These are phyloP conservation scores for Leccinum pellstonianum DNA, from an alignment of 768 basidiomycete species.

Conservation along the genomic window DNA sequence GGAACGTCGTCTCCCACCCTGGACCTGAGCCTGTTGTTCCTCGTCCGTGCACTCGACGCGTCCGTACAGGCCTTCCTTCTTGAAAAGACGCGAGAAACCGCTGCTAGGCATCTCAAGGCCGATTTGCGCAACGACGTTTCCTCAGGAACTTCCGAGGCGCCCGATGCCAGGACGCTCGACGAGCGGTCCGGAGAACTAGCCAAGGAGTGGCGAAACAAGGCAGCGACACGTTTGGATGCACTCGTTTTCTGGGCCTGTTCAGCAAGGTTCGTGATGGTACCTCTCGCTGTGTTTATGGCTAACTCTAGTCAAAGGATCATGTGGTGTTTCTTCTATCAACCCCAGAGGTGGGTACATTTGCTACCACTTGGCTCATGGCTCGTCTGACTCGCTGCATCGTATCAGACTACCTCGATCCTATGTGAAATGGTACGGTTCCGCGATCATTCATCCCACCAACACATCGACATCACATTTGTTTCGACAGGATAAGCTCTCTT, in stretches of 20 bases:
- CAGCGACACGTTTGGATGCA: slow-evolving; percentile 58
- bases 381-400: slow-evolving; percentile 9
- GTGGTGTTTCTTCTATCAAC: slow-evolving; percentile 87
- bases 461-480: not conserved
- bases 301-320: slow-evolving; percentile 56
- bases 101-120: not conserved
- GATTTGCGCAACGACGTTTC: not conserved
- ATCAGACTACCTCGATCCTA: slow-evolving; percentile 42
- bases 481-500: slow-evolving; percentile 58
- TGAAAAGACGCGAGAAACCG: slow-evolving; percentile 12
- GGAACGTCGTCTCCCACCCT: slow-evolving; percentile 50
- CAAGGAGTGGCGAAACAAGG: slow-evolving; percentile 30
- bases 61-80: slow-evolving; percentile 52
- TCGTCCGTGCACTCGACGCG: slow-evolving; percentile 70
- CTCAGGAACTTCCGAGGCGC: not conserved
- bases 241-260: slow-evolving; percentile 76
- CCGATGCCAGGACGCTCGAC: slow-evolving; percentile 1
- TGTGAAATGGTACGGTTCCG: slow-evolving; percentile 55
- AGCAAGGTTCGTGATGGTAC: slow-evolving; percentile 52
- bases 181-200: slow-evolving; percentile 22
- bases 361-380: not conserved
- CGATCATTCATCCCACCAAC: not conserved
- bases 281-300: not conserved
- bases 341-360: slow-evolving; percentile 52
- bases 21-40: slow-evolving; percentile 64